Base-by-base conservation (phyloP, 495 filamentous ascomycete species). In the Emericellopsis terricola region DNA sequence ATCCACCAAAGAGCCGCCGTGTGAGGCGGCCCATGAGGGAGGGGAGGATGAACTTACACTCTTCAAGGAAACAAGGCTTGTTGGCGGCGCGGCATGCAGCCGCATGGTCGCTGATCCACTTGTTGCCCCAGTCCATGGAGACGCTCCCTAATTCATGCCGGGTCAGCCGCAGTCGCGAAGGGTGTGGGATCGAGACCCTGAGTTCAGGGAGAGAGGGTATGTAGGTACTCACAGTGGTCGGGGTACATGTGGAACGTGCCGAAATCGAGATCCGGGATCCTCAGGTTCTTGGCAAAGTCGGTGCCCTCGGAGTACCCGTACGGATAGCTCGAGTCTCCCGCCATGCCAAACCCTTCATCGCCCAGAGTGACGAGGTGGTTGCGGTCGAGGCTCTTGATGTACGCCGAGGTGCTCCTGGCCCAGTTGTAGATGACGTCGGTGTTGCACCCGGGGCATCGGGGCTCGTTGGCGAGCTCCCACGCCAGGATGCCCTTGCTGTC, bases 401-500 rank as follows among this genome's bases (percentile, higher is more conserved):
- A 78, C 1, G 58, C 50, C 36, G 62, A 69, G 13, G 62, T 73
- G 13, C 59, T 57, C n/a, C 53, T 52, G 18, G 68, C 68, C 76
- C 76, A 83, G 15, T 68, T 54, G 28, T 60, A 70, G 35, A 81
- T 63, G 8, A 74, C 58, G 5, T 59, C 58, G 0, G 70, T 58
- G 16, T 45, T 52, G 44, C 76, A 81, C 20, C 47, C 71, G 13
- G 63, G 62, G 59, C 76, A 81, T 37, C 74, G 63, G 8, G 74
- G 69, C 56, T 81, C 78, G 47, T 83, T 83, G 14, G 60, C 66
- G 5, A 81, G 55, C 43, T 81, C 75, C 78, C 78, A 83, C 0
- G 72, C 66, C 44, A 82, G 74, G 38, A 81, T 60, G 1, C 76
- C 69, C 0, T 60, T 35, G 2, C 64, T 70, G 24, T 46, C 53